Base-by-base conservation (phyloP, 495 filamentous ascomycete species). In the Aspergillus wentii region DNA sequence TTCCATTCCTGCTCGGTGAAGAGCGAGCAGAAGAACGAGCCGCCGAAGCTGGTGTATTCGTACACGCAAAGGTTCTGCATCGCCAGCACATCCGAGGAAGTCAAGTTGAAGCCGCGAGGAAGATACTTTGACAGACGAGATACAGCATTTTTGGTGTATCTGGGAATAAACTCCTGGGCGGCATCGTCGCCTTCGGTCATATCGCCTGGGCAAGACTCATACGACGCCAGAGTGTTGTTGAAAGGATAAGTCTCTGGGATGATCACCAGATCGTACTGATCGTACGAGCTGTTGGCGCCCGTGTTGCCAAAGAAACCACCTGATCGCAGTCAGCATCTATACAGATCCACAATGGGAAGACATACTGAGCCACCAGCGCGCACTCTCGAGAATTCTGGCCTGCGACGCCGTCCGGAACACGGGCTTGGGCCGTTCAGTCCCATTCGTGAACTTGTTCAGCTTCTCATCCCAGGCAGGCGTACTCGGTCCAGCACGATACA, bases 1-100 rank as follows among this genome's bases (percentile, higher is more conserved):
- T 63, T 51, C 73, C 73, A 79, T 51, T 79, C 74, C 28, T 74
- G 57, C 35, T 67, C 70, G 15, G 74, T 78, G 54, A 79, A 79
- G 8, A 79, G 61, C 21, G 61, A 46, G 51, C 75, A 79, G 62
- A 74, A 78, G 1, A 56, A 45, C 7, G 50, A 59, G 25, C 29
- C 40, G n/a, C 49, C 49, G 21, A 62, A 43, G 16, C 42, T 50
- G 22, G 52, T 51, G 38, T 43, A 37, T 35, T 66, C 62, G 30
- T 64, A 66, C 5, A 41, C 41, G 35, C 62, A 68, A 9, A 57
- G 37, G 43, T 62, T 61, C 33, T 81, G 76, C 31, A 78, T 74
- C 8, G 66, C 68, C 17, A 81, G 77, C 1, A 66, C 60, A 40
- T 80, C 75, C 8, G 54, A 45, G 7, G 71, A 27, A 0, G 68